These are phyloP conservation scores for Sphaerulina populicola DNA, from an alignment of 2,329 filamentous ascomycete genomes.

Conservation along the genomic window DNA sequence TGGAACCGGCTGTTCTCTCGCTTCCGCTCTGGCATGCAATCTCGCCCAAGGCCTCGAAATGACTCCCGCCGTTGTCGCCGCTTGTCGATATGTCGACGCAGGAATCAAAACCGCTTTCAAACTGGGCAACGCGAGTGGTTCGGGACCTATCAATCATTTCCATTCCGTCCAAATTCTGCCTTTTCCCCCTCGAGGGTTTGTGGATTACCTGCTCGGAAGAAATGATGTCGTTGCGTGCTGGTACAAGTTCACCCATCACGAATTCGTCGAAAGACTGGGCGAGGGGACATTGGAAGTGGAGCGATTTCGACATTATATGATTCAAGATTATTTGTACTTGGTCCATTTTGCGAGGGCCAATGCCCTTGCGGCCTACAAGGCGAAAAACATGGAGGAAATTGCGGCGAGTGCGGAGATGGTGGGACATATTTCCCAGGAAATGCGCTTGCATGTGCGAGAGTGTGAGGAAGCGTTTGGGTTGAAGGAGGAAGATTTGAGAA, in stretches of 20 bases:
- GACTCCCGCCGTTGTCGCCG: conserved; percentile 54
- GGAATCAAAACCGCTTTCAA: conserved; percentile 58
- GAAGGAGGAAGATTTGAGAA: conserved; percentile 61
- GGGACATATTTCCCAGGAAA: conserved; percentile 68
- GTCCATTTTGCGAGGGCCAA: conserved; percentile 83
- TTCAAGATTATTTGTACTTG: conserved; percentile 87
- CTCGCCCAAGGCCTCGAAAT: conserved; percentile 53
- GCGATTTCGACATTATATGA: conserved; percentile 78
- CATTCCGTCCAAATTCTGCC: conserved; percentile 61
- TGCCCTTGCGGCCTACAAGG: conserved; percentile 77
- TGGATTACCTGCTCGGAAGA: conserved; percentile 72
- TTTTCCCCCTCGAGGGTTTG: conserved; percentile 65
- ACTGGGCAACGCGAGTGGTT: conserved; percentile 50
- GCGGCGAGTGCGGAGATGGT: conserved; percentile 63
- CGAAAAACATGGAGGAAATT: conserved; percentile 64
- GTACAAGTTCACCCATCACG: conserved; percentile 69
- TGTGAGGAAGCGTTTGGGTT: conserved; percentile 69
- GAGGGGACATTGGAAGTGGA: conserved; percentile 64
- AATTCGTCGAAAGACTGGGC: conserved; percentile 70
- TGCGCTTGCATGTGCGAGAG: conserved; percentile 71
- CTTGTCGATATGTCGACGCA: conserved; percentile 62
- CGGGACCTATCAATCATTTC: conserved; percentile 70
- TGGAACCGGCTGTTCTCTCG: conserved; percentile 88
- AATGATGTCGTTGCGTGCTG: conserved; percentile 67
- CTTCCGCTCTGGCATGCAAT: conserved; percentile 73